A percentile compares a stretch with the other conserved stretches of the same genome.
phyloP scores from a whole-genome alignment of 2,329 filamentous ascomycete genomes.

The Knufia fluminis region DNA sequence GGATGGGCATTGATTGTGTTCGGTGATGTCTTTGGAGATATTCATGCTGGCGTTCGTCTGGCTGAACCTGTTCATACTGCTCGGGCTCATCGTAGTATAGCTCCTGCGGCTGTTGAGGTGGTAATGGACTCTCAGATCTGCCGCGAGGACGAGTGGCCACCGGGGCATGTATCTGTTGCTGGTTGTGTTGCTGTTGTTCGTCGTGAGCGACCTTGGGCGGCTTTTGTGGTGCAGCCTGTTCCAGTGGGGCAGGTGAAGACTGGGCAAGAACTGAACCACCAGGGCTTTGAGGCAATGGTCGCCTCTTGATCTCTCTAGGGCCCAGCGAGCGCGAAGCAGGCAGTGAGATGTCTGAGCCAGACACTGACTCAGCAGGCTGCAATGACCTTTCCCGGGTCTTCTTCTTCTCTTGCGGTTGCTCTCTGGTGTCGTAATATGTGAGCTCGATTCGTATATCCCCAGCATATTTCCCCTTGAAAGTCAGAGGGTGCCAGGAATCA shows the following conservation, averaged over 20 bases:
- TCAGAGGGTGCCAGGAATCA: constrained; percentile 83
- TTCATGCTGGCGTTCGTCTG: not conserved
- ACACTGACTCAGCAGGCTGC: constrained; percentile 23
- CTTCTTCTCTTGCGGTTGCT: constrained; percentile 48
- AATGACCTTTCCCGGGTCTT: constrained; percentile 34
- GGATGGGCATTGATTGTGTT: constrained; percentile 40
- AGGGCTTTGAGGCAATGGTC: constrained; percentile 74
- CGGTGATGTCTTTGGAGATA: constrained; percentile 10
- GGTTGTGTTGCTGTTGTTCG: not conserved
- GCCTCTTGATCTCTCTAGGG: constrained; percentile 58
- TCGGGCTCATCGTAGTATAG: not conserved
- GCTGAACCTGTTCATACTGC: not conserved
- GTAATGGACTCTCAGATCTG: constrained; percentile 6
- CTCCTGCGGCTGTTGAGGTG: constrained; percentile 2
- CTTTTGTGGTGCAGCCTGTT: constrained; percentile 9
- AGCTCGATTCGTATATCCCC: constrained; percentile 91
- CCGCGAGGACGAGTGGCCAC: constrained; percentile 13
- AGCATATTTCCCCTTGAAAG: constrained; percentile 87
- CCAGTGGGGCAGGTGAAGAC: constrained; percentile 6
- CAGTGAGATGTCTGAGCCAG: constrained; percentile 24
- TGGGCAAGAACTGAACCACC: constrained; percentile 38
- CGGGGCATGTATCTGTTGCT: constrained; percentile 9
- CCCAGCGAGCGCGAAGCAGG: constrained; percentile 43
- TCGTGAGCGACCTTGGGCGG: constrained; percentile 13
- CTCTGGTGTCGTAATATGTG: constrained; percentile 87